Conservation (phyloP, 176 grass and related monocot species). For the Alloteropsis semialata region DNA sequence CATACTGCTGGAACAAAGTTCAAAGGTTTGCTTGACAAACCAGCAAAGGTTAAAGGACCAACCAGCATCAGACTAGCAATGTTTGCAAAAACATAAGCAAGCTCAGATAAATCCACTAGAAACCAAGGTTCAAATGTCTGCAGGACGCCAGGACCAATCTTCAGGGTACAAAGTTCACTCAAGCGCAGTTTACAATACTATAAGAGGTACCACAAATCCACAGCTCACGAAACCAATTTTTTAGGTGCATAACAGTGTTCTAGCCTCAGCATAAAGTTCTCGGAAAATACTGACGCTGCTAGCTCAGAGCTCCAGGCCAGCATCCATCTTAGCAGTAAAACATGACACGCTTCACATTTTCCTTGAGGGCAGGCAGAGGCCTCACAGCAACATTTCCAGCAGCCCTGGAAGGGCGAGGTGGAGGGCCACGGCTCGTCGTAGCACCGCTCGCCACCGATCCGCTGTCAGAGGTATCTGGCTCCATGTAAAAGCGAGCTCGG, state of each 20-base stretch:
- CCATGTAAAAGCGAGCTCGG: conserved; percentile 84
- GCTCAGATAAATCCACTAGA: background rate
- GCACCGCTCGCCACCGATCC: conserved; percentile 67
- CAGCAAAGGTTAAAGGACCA: background rate
- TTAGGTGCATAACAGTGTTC: background rate
- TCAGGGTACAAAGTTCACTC: background rate
- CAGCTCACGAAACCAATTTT: background rate
- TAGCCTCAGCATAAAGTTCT: background rate
- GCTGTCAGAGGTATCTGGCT: conserved; percentile 73
- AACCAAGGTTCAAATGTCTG: no score
- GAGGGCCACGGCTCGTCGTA: conserved; percentile 33
- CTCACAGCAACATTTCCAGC: conserved; percentile 66
- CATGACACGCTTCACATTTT: conserved; percentile 88
- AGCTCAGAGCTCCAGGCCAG: background rate
- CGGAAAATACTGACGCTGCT: background rate
- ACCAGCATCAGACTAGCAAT: background rate
- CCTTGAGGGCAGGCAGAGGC: conserved; percentile 80
- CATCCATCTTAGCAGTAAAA: conserved; percentile 65
- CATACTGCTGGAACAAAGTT: background rate
- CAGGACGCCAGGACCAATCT: no score
- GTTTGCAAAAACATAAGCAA: background rate
- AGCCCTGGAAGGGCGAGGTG: conserved; percentile 41
- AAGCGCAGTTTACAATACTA: background rate
- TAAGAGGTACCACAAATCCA: background rate
- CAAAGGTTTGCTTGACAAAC: background rate